A percentile compares a stretch with the other conserved stretches of the same genome.
Conservation (phyloP, 306 rosid genomes). For the Hippophae gyantsensis region DNA sequence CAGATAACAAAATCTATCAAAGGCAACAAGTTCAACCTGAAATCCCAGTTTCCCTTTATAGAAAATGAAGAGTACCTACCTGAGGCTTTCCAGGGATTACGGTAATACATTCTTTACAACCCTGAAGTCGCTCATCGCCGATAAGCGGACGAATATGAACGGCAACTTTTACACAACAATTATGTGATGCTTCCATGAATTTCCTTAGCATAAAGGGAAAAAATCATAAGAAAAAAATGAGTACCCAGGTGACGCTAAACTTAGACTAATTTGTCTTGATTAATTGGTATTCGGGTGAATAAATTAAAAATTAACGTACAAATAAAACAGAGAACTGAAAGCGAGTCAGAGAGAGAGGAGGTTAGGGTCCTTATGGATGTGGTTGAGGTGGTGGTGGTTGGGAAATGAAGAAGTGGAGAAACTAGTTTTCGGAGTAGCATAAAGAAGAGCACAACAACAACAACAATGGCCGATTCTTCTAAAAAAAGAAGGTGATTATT, state of each 20-base stretch:
- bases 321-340: too few species aligned
- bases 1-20: background rate
- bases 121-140: conserved; percentile 60
- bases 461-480: background rate
- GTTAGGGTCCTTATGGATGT: background rate
- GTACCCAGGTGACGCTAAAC: conserved; percentile 1
- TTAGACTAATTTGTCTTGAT: conserved; percentile 10
- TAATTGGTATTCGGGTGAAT: conserved; percentile 27
- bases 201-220: background rate
- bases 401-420: conserved; percentile 14
- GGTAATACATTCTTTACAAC: conserved; percentile 58
- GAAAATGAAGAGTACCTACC: conserved; percentile 26
- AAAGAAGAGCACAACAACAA: conserved; percentile 15
- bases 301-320: conserved; percentile 23
- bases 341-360: conserved; percentile 4
- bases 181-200: conserved; percentile 52
- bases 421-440: conserved; percentile 14
- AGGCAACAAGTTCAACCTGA: conserved; percentile 1
- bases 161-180: conserved; percentile 70
- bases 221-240: background rate
- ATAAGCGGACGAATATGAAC: conserved; percentile 79
- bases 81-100: conserved; percentile 51
- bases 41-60: conserved; percentile 4
- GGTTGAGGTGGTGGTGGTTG: conserved; percentile 10
- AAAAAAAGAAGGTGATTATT: too few species aligned